phyloP scores from a whole-genome alignment of 164 flowering plant species.

The Echeveria elegans region DNA sequence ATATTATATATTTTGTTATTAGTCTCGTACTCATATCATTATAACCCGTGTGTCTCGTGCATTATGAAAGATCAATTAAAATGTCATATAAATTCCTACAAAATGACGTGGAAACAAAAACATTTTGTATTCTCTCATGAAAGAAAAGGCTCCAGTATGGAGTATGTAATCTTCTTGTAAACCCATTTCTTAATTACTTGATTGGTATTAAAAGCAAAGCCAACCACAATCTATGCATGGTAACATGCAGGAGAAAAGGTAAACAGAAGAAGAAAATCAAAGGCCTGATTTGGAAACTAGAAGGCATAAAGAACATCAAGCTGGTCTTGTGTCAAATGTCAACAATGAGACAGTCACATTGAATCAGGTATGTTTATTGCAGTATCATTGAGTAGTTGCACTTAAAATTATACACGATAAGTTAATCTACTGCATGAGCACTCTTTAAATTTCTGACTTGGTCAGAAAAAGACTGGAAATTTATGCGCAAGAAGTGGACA shows the following conservation, averaged over 20 bases:
- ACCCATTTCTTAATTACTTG: background rate
- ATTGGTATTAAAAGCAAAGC: background rate
- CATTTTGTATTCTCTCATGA: background rate
- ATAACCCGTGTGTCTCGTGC: background rate
- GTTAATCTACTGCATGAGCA: constrained; percentile 13
- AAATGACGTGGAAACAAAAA: background rate
- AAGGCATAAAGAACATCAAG: constrained; percentile 68
- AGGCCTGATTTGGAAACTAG: constrained; percentile 52
- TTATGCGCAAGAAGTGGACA: background rate
- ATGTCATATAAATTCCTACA: background rate
- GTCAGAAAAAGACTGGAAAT: background rate
- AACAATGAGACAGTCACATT: constrained; percentile 77
- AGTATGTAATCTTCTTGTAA: background rate
- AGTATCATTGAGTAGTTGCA: background rate
- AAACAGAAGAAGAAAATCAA: constrained; percentile 48
- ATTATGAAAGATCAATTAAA: background rate
- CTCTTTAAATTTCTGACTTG: background rate
- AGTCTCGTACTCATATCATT: background rate
- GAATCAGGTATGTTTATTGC: constrained; percentile 56
- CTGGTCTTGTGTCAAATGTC: constrained; percentile 87
- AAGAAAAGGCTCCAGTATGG: background rate
- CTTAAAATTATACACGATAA: background rate
- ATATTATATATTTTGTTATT: background rate
- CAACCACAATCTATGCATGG: background rate
- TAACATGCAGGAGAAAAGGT: constrained; percentile 55